Evolutionary conservation across 108 stramenopile genomes (phyloP), one percentile per base, ranked within the genome.

Genomic region (Epithemia pelagica): DNA sequence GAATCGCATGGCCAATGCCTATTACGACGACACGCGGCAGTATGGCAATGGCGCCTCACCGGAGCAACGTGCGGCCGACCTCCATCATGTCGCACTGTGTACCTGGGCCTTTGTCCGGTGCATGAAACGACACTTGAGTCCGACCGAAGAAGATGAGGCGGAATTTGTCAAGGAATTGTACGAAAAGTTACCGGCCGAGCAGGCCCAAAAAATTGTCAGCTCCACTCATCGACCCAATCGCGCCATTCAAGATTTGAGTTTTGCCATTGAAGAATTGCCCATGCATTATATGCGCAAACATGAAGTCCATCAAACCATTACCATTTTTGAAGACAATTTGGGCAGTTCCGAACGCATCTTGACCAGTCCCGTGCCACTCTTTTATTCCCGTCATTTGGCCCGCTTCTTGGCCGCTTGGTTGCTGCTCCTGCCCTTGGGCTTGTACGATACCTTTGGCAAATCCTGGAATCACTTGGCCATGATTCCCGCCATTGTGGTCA

Each of bases 71-170:
- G 73, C 67, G 0, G 73, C 74, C 27, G 81, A 85, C 62, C 66
- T 89, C 18, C 67, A 79, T 3, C 62, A 68, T 24, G 67, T 89
- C 23, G 72, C 74, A 46, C 59, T 80, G 5, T 78, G 74, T 70
- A 86, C 85, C n/a, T 89, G 88, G 88, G 74, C 83, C 26, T 88
- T 88, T 70, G 83, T 84, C 1, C 80, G 82, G 0, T 58, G 73
- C 26, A 81, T 85, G 75, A 88, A 81, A 56, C 82, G 84, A 53
- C 83, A 88, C 59, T 70, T 88, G 32, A 82, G 80, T 22, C 84
- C 84, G 33, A 78, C 74, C 54, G 67, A 60, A 8, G 88, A 89
- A 72, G 88, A 89, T 58, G 88, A 89, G 58, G 73, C 68, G 3
- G 82, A 60, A 0, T 88, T 81, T 68, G 32, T 54, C 2, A 51